phyloP scores from a whole-genome alignment of 768 basidiomycete species.

The Termitomyces titanicus region DNA sequence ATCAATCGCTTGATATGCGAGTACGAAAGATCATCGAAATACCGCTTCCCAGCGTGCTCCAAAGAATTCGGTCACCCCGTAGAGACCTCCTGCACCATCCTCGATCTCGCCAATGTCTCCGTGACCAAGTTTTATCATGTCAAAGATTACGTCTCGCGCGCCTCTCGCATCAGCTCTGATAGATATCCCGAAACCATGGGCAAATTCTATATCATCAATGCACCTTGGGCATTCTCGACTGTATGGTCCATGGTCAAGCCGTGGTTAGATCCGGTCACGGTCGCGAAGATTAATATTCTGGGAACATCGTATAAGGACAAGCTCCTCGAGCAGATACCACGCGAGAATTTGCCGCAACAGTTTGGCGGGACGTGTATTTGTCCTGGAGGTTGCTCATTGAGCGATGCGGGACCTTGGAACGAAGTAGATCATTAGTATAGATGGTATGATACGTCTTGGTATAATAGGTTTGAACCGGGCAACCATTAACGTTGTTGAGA shows the following conservation, averaged over 20 bases:
- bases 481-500: background rate
- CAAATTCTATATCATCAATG: slow-evolving; percentile 98
- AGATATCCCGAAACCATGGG: slow-evolving; percentile 95
- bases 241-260: slow-evolving; percentile 89
- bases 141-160: slow-evolving; percentile 84
- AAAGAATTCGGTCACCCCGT: slow-evolving; percentile 74
- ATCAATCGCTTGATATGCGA: slow-evolving; percentile 86
- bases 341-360: slow-evolving; percentile 79
- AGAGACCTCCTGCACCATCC: slow-evolving; percentile 96
- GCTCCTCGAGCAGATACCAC: slow-evolving; percentile 78
- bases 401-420: slow-evolving; percentile 93
- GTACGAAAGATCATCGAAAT: slow-evolving; percentile 84
- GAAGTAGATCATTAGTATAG: background rate
- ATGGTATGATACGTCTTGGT: background rate
- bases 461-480: background rate
- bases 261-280: slow-evolving; percentile 95
- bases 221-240: slow-evolving; percentile 86
- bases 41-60: slow-evolving; percentile 81
- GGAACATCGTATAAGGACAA: slow-evolving; percentile 71
- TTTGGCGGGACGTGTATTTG: slow-evolving; percentile 85
- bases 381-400: slow-evolving; percentile 75
- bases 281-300: slow-evolving; percentile 90
- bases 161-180: slow-evolving; percentile 81
- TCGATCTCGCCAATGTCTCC: slow-evolving; percentile 76
- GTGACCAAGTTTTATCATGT: slow-evolving; percentile 84